Evolutionary conservation across 306 rosid genomes (phyloP).

Genomic region (Gastrolobium bilobum): DNA sequence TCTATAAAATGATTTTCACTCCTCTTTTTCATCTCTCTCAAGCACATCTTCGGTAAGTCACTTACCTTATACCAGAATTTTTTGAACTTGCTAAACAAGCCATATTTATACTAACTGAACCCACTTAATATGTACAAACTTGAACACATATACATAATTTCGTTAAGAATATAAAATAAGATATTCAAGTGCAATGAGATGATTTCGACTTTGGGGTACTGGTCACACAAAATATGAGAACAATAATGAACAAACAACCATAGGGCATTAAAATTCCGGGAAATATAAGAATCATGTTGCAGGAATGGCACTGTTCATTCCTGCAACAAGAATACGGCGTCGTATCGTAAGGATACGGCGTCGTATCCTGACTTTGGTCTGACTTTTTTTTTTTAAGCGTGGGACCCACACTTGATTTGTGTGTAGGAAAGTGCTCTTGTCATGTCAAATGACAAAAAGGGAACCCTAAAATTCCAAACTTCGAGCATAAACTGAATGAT

Average conservation of each 20-base stretch:
- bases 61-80: neutral
- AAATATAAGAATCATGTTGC: no score
- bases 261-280: constrained; percentile 2
- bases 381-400: no score
- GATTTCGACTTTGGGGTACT: neutral
- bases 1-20: neutral
- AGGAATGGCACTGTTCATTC: no score
- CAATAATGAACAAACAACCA: constrained; percentile 17
- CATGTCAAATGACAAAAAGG: no score
- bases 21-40: neutral
- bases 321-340: no score
- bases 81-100: neutral
- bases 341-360: no score
- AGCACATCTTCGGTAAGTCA: neutral
- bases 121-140: neutral
- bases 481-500: neutral
- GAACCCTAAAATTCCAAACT: constrained; percentile 20
- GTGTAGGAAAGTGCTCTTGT: no score
- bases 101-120: constrained; percentile 1
- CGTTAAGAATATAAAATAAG: neutral
- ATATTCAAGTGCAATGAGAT: neutral
- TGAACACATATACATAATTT: neutral
- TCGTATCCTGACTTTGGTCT: no score
- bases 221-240: neutral
- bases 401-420: no score